A percentile compares a stretch with the other conserved stretches of the same genome.
Evolutionary conservation across 441 rosid species (phyloP).

Genomic region (Brassica balearica): DNA sequence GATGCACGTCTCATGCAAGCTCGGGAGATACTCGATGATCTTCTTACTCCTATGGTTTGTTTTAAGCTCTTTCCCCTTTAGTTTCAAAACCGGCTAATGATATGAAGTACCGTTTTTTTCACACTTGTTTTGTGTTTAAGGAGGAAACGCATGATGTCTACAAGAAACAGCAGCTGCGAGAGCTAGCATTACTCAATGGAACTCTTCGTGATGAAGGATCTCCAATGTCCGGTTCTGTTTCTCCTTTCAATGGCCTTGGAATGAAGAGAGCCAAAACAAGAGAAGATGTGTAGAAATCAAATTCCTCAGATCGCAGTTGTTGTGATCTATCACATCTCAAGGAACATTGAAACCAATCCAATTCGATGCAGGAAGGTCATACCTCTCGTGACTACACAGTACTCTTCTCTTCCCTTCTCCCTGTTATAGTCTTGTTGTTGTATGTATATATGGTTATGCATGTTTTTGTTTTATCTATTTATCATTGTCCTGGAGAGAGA

Average conservation of each 20-base stretch:
- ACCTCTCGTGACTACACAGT: constrained; percentile 52
- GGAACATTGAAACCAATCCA: constrained; percentile 45
- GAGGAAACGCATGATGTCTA: constrained; percentile 93
- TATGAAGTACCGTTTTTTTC: not conserved
- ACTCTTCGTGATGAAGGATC: constrained; percentile 91
- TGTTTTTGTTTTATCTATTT: constrained; percentile 19
- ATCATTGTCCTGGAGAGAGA: constrained; percentile 36
- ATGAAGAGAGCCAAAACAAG: constrained; percentile 96
- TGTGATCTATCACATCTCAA: constrained; percentile 45
- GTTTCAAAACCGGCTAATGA: not conserved
- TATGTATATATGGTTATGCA: constrained; percentile 34
- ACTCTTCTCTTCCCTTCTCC: constrained; percentile 35
- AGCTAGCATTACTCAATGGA: constrained; percentile 91
- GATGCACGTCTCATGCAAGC: constrained; percentile 92
- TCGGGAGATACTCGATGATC: constrained; percentile 85
- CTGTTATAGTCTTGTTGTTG: constrained; percentile 22
- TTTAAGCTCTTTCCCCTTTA: not conserved
- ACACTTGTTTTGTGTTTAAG: constrained; percentile 42
- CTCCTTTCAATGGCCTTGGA: constrained; percentile 90
- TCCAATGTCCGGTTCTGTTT: constrained; percentile 87
- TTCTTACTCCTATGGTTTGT: constrained; percentile 80
- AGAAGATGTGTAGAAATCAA: constrained; percentile 49
- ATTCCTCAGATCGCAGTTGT: constrained; percentile 10
- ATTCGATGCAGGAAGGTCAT: constrained; percentile 43
- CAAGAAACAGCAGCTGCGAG: constrained; percentile 91